Evolutionary conservation across 2,329 filamentous ascomycete species (phyloP).

Genomic region (Fusarium circinatum): DNA sequence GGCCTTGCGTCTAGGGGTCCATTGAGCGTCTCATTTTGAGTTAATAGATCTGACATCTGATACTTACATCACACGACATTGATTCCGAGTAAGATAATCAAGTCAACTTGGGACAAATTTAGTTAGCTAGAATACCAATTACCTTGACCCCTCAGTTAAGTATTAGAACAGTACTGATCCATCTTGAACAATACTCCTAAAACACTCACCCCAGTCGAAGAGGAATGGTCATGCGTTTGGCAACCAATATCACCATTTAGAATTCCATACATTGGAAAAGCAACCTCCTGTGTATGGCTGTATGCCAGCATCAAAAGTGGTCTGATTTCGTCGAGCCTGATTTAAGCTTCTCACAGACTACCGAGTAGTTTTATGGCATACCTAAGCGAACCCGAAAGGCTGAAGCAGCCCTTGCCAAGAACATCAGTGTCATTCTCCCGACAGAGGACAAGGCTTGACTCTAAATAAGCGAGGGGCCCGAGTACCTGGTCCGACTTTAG

Average conservation of each 20-base stretch:
- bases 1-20: too few relatives aligned
- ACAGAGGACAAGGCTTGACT: not conserved
- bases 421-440: fast-evolving
- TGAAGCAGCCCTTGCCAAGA: not conserved
- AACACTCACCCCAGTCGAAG: too few relatives aligned
- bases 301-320: not conserved
- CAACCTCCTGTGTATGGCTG: too few relatives aligned
- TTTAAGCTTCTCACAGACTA: not conserved
- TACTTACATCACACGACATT: too few relatives aligned
- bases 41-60: too few relatives aligned
- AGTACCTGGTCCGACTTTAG: too few relatives aligned
- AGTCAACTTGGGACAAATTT: too few relatives aligned
- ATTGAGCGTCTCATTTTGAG: too few relatives aligned
- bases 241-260: not conserved
- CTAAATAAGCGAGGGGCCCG: not conserved
- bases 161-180: not conserved
- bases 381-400: not conserved
- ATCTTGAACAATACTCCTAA: not conserved
- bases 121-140: too few relatives aligned
- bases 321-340: not conserved
- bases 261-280: not conserved
- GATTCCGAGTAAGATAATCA: too few relatives aligned
- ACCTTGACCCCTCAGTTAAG: too few relatives aligned
- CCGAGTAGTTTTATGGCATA: too few relatives aligned
- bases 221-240: not conserved